These are phyloP conservation scores for Hirschioporus abietinus DNA, from an alignment of 768 basidiomycete species.

Conservation along the genomic window DNA sequence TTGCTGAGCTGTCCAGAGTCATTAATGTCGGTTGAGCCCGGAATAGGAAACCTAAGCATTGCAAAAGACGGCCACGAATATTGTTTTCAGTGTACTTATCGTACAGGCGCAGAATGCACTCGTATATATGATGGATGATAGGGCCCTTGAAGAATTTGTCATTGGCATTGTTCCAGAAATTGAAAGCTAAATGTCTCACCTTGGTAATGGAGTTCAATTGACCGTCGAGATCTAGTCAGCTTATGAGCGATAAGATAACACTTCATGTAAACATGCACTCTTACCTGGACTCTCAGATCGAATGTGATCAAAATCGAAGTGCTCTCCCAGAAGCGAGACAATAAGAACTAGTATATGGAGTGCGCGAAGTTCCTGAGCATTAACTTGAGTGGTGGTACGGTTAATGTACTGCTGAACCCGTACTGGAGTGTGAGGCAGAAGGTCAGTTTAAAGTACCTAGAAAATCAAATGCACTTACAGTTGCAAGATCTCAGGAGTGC, in stretches of 20 bases:
- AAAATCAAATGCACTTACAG: constrained; percentile 35
- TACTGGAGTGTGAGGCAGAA: constrained; percentile 28
- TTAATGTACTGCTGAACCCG: constrained; percentile 59
- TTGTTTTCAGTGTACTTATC: constrained; percentile 53
- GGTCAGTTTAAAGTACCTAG: neutral
- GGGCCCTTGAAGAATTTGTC: constrained; percentile 40
- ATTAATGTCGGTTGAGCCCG: constrained; percentile 89
- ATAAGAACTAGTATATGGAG: constrained; percentile 78
- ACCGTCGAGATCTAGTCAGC: constrained; percentile 39
- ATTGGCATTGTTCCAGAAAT: neutral
- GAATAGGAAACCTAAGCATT: constrained; percentile 90
- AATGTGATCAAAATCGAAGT: constrained; percentile 82
- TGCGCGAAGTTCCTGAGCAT: constrained; percentile 44
- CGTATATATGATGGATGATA: constrained; percentile 81
- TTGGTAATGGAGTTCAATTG: constrained; percentile 57
- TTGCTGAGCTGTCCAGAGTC: constrained; percentile 71
- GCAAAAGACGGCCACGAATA: constrained; percentile 68
- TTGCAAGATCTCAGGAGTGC: constrained; percentile 84
- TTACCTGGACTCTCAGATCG: constrained; percentile 55
- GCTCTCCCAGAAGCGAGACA: constrained; percentile 77
- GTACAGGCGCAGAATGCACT: constrained; percentile 65
- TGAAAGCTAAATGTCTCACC: constrained; percentile 27
- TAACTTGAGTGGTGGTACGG: constrained; percentile 34
- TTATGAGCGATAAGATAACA: constrained; percentile 6
- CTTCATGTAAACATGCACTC: constrained; percentile 18